Evolutionary conservation across 441 rosid species (phyloP).

Genomic region (Gossypium gossypioides): DNA sequence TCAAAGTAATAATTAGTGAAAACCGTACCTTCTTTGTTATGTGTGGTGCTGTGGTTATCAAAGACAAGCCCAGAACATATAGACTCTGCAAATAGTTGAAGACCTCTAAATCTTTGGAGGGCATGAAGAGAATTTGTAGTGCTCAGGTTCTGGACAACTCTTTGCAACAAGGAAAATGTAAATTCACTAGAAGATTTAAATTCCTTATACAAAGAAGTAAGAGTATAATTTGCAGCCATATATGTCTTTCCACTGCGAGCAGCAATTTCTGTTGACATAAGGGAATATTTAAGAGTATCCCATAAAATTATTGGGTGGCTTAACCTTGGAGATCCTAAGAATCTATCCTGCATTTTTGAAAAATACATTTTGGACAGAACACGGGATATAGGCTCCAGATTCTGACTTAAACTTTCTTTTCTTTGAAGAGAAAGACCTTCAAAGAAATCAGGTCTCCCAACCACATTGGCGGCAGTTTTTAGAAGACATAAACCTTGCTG

Average conservation of each 20-base stretch:
- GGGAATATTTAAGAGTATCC: constrained; percentile 86
- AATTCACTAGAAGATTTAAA: constrained; percentile 60
- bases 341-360: constrained; percentile 33
- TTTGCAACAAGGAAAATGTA: constrained; percentile 61
- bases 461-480: constrained; percentile 47
- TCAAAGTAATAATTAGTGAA: neutral
- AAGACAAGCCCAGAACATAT: constrained; percentile 53
- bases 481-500: constrained; percentile 58
- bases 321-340: constrained; percentile 34
- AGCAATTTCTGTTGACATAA: constrained; percentile 74
- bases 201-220: constrained; percentile 52
- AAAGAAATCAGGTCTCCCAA: constrained; percentile 40
- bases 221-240: constrained; percentile 41
- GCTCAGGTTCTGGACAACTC: constrained; percentile 53
- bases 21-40: constrained; percentile 42
- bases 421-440: constrained; percentile 36
- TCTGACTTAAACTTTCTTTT: constrained; percentile 32
- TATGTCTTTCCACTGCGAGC: constrained; percentile 52
- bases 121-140: constrained; percentile 50
- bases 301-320: constrained; percentile 65
- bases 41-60: constrained; percentile 27
- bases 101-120: constrained; percentile 79
- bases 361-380: constrained; percentile 57
- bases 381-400: constrained; percentile 45
- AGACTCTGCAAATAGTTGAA: constrained; percentile 74